Percentiles rank a stretch among this genome's conserved stretches.
phyloP scores from a whole-genome alignment of 1,139 yeast species.

The Spathaspora jeffriesii region DNA sequence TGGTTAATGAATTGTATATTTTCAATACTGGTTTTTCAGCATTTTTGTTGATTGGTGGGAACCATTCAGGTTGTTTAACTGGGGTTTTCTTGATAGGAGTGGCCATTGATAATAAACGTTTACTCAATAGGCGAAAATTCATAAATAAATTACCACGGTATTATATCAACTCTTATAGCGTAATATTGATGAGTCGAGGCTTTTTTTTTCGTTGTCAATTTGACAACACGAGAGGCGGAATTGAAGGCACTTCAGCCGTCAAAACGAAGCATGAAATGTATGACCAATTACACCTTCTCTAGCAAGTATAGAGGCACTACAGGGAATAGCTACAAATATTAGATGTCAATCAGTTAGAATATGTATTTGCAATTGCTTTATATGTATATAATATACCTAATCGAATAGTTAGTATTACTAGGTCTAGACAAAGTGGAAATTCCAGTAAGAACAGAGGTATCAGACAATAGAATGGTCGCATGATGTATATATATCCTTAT shows the following conservation, averaged over 20 bases:
- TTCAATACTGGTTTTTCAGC: slow-evolving; percentile 24
- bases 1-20: slow-evolving; percentile 78
- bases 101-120: slow-evolving; percentile 21
- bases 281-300: not conserved
- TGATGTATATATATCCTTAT: slow-evolving; percentile 26
- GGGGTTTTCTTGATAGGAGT: slow-evolving; percentile 24
- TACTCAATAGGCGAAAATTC: slow-evolving; percentile 8
- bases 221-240: not conserved
- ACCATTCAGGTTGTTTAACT: slow-evolving; percentile 44
- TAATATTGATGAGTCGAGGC: not conserved
- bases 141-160: not conserved
- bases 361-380: not conserved
- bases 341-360: not conserved
- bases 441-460: not conserved
- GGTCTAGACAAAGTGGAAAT: not conserved
- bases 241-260: not conserved
- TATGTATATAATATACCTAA: not conserved
- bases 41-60: slow-evolving; percentile 21
- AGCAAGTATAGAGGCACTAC: not conserved
- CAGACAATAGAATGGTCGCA: slow-evolving; percentile 41
- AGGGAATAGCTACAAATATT: not conserved
- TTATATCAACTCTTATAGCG: not conserved
- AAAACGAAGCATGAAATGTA: not conserved
- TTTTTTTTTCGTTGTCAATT: not conserved
- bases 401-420: not conserved